phyloP scores from a whole-genome alignment of 1,284 basidiomycete species.

The Cryptococcus sp. region DNA sequence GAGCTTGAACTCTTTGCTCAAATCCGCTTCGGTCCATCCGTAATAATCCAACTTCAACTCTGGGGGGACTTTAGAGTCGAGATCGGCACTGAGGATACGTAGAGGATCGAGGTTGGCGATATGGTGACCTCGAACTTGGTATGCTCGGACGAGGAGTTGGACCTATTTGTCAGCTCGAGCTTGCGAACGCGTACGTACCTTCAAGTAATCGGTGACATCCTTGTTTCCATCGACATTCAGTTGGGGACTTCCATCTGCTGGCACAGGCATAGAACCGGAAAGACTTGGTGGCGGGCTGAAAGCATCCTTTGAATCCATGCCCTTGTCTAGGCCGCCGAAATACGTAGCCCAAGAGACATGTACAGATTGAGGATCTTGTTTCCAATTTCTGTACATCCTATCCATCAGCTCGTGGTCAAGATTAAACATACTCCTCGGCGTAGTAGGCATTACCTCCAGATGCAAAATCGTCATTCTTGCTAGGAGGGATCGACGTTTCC shows the following conservation, averaged over 20 bases:
- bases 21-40: slow-evolving; percentile 88
- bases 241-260: slow-evolving; percentile 76
- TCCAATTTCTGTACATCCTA: slow-evolving; percentile 86
- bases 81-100: slow-evolving; percentile 84
- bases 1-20: slow-evolving; percentile 90
- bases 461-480: slow-evolving; percentile 60
- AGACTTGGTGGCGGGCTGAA: slow-evolving; percentile 75
- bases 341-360: slow-evolving; percentile 95
- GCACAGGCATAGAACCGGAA: slow-evolving; percentile 57
- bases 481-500: slow-evolving; percentile 39
- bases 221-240: slow-evolving; percentile 60
- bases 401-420: slow-evolving; percentile 6
- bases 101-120: slow-evolving; percentile 93
- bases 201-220: slow-evolving; percentile 89
- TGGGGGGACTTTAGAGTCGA: slow-evolving; percentile 68
- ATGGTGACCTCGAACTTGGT: slow-evolving; percentile 98
- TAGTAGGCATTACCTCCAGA: slow-evolving; percentile 93
- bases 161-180: slow-evolving; percentile 55
- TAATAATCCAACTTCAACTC: slow-evolving; percentile 90
- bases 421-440: slow-evolving; percentile 65
- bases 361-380: slow-evolving; percentile 83
- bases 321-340: slow-evolving; percentile 89
- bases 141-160: slow-evolving; percentile 93
- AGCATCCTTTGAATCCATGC: slow-evolving; percentile 73
- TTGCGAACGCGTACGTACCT: slow-evolving; percentile 54